phyloP scores from a whole-genome alignment of 208 protist species.

The Tritrichomonas foetus region DNA sequence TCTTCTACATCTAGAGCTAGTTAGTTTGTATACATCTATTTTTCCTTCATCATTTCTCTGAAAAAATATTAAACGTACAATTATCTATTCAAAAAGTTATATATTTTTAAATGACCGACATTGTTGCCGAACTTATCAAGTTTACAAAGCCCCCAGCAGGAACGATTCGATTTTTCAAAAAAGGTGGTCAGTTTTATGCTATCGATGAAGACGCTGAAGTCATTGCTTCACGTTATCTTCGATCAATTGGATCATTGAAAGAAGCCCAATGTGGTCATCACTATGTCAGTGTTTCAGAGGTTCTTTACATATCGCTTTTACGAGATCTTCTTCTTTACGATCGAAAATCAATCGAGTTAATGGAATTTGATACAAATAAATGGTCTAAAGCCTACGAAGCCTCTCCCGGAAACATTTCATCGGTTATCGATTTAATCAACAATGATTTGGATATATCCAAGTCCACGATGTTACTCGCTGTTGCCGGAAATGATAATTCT shows the following conservation, averaged over 20 bases:
- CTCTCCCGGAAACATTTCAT: not conserved
- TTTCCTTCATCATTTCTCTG: too few species aligned
- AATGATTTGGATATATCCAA: not conserved
- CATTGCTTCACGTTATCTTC: not conserved
- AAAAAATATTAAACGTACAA: too few species aligned
- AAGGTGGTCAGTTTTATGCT: not conserved
- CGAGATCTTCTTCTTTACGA: slow-evolving; percentile 3
- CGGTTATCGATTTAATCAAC: slow-evolving; percentile 20
- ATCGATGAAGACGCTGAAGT: not conserved
- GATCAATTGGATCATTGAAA: not conserved
- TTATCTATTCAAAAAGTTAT: too few species aligned
- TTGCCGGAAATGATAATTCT: not conserved
- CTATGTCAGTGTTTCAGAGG: not conserved
- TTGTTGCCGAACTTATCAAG: not conserved
- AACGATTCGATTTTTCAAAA: not conserved
- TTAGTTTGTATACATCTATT: too few species aligned
- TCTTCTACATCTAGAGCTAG: too few species aligned
- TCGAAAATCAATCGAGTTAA: not conserved
- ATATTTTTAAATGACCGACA: too few species aligned
- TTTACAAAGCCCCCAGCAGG: not conserved
- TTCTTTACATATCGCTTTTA: not conserved
- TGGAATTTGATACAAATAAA: not conserved
- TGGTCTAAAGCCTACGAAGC: not conserved
- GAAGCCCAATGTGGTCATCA: not conserved
- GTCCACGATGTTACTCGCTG: not conserved